Evolutionary conservation across 495 filamentous ascomycete genomes (phyloP).

Genomic region (Umbilicaria muhlenbergii): DNA sequence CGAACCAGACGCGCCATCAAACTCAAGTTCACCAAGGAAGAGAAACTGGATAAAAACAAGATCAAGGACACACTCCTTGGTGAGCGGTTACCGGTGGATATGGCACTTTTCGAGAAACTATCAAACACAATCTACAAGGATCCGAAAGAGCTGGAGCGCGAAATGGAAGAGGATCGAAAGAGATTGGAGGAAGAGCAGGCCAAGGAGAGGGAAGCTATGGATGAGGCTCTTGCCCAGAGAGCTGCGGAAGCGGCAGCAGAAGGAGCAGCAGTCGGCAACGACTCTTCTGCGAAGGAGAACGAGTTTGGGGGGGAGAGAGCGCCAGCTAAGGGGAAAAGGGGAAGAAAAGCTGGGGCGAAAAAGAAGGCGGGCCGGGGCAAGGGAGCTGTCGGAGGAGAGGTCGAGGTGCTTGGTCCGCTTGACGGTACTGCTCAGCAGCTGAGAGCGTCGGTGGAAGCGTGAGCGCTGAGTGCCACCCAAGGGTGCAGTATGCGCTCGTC

Average conservation of each 20-base stretch:
- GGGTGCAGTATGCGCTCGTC: no score
- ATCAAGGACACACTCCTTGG: constrained; percentile 54
- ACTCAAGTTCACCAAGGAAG: constrained; percentile 84
- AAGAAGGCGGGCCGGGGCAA: constrained; percentile 5
- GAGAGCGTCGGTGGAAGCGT: no score
- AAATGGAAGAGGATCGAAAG: constrained; percentile 57
- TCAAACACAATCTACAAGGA: constrained; percentile 39
- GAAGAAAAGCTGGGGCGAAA: constrained; percentile 12
- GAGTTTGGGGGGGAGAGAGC: constrained; percentile 10
- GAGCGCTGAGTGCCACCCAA: no score
- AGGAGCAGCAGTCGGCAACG: constrained; percentile 23
- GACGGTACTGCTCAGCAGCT: no score
- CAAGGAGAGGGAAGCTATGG: constrained; percentile 31
- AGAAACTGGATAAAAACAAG: constrained; percentile 51
- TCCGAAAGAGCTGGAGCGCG: constrained; percentile 38
- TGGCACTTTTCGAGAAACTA: constrained; percentile 49
- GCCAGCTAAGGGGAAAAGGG: constrained; percentile 12
- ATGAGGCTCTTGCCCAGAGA: constrained; percentile 18
- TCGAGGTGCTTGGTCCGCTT: no score
- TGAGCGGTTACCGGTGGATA: constrained; percentile 41
- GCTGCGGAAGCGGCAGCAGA: constrained; percentile 18
- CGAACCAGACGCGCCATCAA: constrained; percentile 69
- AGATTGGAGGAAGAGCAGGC: constrained; percentile 49
- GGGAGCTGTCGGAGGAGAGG: no score
- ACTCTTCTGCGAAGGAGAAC: constrained; percentile 21